Base-by-base conservation (phyloP, 2,329 filamentous ascomycete species). In the Fusarium sp. region DNA sequence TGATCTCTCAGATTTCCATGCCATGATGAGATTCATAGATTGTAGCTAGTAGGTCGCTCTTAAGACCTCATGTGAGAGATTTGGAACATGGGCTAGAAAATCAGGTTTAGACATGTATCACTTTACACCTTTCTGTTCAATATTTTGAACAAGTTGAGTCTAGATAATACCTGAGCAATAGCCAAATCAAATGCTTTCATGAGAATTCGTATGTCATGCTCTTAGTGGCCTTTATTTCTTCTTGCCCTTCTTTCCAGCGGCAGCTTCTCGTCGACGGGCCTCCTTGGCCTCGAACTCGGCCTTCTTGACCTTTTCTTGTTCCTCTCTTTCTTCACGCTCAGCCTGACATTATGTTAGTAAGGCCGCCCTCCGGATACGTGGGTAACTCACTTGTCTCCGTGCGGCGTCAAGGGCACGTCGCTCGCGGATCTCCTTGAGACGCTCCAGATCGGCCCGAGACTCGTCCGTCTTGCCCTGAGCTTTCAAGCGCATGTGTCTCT, bases 391-490 rank as follows among this genome's bases (percentile, higher is more conserved):
- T 85, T 93, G 89, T 86, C 95, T 95, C 77, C 94, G 86, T 35
- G 91, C 93, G 59, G 93, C 90, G 78, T 97, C 95, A 25, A 92
- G 91, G 78, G 93, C 95, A 72, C 96, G 90, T 84, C 94, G 92
- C 87, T 97, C 94, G 52, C 91, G 90, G 74, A 99, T 94, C 66
- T 95, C 80, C 81, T 86, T 90, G 78, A 99, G 84, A 62, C 96
- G 89, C 66, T 94, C 95, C 75, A 98, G 80, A 83, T 99, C 96
- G 10, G 93, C 92, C 81, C 94, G 92, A 52, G 95, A 95, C 86
- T 98, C 93, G 69, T 99, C 96, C 48, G 96, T 98, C 90, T 98
- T 98, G 78, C 95, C 95, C 79, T 94, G 93, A 63, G 94, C 93
- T 79, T 98, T 95, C 77, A 98, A 82, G 84, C 97, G 97, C 86